Base-by-base conservation (phyloP, 352 stramenopile species). In the Elongisporangium anandrum region DNA sequence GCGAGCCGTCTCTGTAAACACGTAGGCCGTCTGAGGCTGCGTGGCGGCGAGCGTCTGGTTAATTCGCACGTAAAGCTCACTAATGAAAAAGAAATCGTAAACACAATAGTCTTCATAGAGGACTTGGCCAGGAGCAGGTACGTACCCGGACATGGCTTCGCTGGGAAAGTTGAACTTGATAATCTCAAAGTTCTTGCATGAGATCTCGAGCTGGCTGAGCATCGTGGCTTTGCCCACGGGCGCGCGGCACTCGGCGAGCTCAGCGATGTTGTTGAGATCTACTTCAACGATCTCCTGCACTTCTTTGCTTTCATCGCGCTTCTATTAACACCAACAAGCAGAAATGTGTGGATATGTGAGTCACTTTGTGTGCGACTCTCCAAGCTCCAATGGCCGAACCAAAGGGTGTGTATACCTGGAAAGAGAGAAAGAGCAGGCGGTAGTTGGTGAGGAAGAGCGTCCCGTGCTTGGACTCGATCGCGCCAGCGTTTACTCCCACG, bases 171-270 rank as follows among this genome's bases (percentile, higher is more conserved):
- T 81, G 52, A 93, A 90, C 49, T 84, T 87, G 21, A 92, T 59
- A 41, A 95, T 73, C 54, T 89, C 75, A 61, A 95, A 93, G 57
- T 92, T 95, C 63, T 95, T 95, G 76, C 83, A 93, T 48, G 85
- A 81, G 59, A 94, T 70, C 68, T 94, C 83, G 49, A 94, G 65
- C 57, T 89, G 80, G 56, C 75, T 88, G 73, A 80, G 77, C 24
- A 72, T 61, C 2, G 71, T 73, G 8, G 64, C 65, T 54, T 75
- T 86, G 39, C 63, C 68, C 48, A 60, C 70, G 19, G 60, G 65
- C 19, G 79, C 66, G 4, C 74, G 73, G 5, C 77, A 70, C 47
- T 92, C 85, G 7, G 78, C 81, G 15, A 92, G 61, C 57, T 94
- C 85, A 12, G 85, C 85, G 57, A 94, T 79, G 56, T 88, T 90